A percentile compares a stretch with the other conserved stretches of the same genome.
Evolutionary conservation across 495 filamentous ascomycete species (phyloP).

Genomic region (Penicillium desertorum): DNA sequence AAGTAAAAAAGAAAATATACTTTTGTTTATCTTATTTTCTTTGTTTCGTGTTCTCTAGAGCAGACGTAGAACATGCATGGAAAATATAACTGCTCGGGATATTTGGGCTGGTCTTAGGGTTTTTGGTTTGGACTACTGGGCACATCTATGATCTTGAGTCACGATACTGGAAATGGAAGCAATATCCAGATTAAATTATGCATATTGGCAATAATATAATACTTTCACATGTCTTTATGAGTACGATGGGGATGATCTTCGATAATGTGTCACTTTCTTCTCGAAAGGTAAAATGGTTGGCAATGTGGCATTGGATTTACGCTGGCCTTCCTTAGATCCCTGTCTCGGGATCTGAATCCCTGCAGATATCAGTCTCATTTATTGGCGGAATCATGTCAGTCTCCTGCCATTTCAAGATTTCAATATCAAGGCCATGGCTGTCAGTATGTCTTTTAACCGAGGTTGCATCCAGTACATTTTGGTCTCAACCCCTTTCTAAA

Average conservation of each 20-base stretch:
- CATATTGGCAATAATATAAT: background rate
- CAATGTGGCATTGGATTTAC: background rate
- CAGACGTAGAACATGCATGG: conserved; percentile 49
- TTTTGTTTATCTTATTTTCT: conserved; percentile 1
- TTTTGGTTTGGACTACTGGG: background rate
- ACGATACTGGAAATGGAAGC: background rate
- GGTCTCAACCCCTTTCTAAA: background rate
- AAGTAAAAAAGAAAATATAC: background rate
- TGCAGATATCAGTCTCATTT: conserved; percentile 7
- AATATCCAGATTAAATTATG: background rate
- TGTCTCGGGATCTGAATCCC: conserved; percentile 27
- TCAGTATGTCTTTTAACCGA: conserved; percentile 1
- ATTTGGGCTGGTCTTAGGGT: background rate
- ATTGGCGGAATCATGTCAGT: background rate
- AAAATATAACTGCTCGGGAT: conserved; percentile 33
- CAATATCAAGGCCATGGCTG: background rate
- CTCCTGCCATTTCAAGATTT: conserved; percentile 7
- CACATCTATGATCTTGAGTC: background rate
- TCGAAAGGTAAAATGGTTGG: background rate
- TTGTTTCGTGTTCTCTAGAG: conserved; percentile 24
- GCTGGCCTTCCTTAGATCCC: conserved; percentile 12
- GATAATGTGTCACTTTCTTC: conserved; percentile 4
- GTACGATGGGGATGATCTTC: background rate
- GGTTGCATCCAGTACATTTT: background rate
- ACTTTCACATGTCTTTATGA: background rate